A percentile compares a stretch with the other conserved stretches of the same genome.
phyloP scores from a whole-genome alignment of 2,329 filamentous ascomycete species.

The Talaromyces rugulosus region DNA sequence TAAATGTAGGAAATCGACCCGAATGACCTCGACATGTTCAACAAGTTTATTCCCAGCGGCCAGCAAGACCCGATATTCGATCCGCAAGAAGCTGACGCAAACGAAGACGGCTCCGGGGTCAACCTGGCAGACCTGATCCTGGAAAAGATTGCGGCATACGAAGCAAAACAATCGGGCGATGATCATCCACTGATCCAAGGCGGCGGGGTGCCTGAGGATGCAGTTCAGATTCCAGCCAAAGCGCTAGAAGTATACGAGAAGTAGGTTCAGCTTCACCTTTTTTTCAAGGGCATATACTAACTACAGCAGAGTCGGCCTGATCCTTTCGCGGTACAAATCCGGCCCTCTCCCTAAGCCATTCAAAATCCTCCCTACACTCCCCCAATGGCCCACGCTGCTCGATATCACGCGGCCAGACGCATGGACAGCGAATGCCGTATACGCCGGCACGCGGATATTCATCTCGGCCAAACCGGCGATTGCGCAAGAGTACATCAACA shows the following conservation, averaged over 20 bases:
- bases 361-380: slow-evolving; percentile 90
- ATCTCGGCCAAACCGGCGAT: slow-evolving; percentile 75
- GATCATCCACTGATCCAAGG: slow-evolving; percentile 44
- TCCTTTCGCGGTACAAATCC: slow-evolving; percentile 88
- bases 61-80: slow-evolving; percentile 70
- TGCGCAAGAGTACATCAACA: slow-evolving; percentile 80
- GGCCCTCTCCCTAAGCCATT: slow-evolving; percentile 97
- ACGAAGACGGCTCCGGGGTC: slow-evolving; percentile 54
- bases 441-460: slow-evolving; percentile 88
- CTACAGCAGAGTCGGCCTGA: slow-evolving; percentile 65
- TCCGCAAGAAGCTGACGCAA: slow-evolving; percentile 45
- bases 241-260: slow-evolving; percentile 93
- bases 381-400: slow-evolving; percentile 86
- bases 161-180: slow-evolving; percentile 59
- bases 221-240: slow-evolving; percentile 81
- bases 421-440: slow-evolving; percentile 76
- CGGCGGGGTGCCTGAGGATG: slow-evolving; percentile 65
- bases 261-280: slow-evolving; percentile 39
- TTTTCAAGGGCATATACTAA: neutral
- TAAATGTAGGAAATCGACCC: slow-evolving; percentile 70
- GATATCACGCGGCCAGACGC: slow-evolving; percentile 75
- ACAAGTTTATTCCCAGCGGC: slow-evolving; percentile 76
- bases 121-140: slow-evolving; percentile 92
- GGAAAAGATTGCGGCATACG: slow-evolving; percentile 88
- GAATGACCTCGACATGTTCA: slow-evolving; percentile 82